Percentiles rank a stretch among this genome's conserved stretches.
phyloP scores from a whole-genome alignment of 257 asterid genomes.

The Eucommia ulmoides region DNA sequence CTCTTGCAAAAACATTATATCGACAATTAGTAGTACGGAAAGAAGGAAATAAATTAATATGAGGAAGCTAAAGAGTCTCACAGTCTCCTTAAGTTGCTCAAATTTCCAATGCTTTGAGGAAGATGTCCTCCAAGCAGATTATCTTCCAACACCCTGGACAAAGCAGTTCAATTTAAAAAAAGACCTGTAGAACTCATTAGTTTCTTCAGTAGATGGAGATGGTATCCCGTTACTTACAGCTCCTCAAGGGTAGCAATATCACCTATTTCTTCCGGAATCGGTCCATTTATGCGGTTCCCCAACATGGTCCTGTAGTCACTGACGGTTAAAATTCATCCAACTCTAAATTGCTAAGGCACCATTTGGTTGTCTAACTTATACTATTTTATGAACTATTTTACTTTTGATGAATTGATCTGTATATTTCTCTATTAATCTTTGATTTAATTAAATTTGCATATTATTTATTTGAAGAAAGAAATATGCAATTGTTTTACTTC shows the following conservation, averaged over 20 bases:
- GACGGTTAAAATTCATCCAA: too few species aligned
- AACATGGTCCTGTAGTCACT: constrained; percentile 48
- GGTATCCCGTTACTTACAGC: constrained; percentile 42
- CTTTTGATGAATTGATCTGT: too few species aligned
- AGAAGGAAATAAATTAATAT: not conserved
- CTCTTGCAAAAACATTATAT: too few species aligned
- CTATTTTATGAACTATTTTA: too few species aligned
- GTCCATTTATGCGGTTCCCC: constrained; percentile 71
- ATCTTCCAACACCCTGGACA: constrained; percentile 58
- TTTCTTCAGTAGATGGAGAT: not conserved
- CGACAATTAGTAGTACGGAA: not conserved
- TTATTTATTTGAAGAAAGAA: too few species aligned
- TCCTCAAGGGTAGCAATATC: constrained; percentile 43
- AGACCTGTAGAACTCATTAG: not conserved
- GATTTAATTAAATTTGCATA: too few species aligned
- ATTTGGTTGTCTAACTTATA: too few species aligned
- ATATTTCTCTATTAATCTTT: too few species aligned
- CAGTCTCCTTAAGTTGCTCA: constrained; percentile 55
- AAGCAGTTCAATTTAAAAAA: constrained; percentile 5
- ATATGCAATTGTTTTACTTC: too few species aligned
- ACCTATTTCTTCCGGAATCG: constrained; percentile 63
- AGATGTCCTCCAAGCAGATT: constrained; percentile 78
- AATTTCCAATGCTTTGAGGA: constrained; percentile 51
- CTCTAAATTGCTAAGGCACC: too few species aligned
- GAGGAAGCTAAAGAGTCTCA: constrained; percentile 24